phyloP scores from a whole-genome alignment of 2,329 filamentous ascomycete species.

The Xylariaceae sp. region DNA sequence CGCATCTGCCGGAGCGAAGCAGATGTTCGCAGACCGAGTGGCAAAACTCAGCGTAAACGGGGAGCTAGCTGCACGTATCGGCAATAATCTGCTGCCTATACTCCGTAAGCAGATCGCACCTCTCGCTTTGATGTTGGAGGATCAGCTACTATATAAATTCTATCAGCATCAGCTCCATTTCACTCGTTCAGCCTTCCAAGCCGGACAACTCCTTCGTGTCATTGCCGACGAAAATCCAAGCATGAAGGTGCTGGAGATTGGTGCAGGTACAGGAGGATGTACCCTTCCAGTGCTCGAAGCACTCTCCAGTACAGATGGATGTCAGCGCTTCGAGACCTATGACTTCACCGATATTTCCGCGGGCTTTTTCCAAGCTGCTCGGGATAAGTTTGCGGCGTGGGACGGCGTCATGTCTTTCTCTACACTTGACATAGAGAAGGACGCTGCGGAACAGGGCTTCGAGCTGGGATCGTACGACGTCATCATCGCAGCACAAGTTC shows the following conservation, averaged over 20 bases:
- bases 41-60: constrained; percentile 7
- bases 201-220: constrained; percentile 8
- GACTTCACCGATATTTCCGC: constrained; percentile 29
- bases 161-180: constrained; percentile 4
- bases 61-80: constrained; percentile 6
- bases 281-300: constrained; percentile 25
- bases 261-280: constrained; percentile 28
- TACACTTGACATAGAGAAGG: constrained; percentile 30
- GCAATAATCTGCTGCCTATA: constrained; percentile 8
- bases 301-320: constrained; percentile 15
- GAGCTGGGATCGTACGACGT: constrained; percentile 27
- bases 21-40: constrained; percentile 6
- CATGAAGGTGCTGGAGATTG: constrained; percentile 19
- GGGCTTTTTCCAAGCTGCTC: constrained; percentile 28
- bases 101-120: constrained; percentile 6
- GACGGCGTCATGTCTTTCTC: constrained; percentile 26
- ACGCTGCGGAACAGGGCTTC: constrained; percentile 32
- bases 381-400: constrained; percentile 23
- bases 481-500: constrained; percentile 29
- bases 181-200: neutral
- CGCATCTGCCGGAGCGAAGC: constrained; percentile 2
- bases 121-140: constrained; percentile 9
- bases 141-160: constrained; percentile 3
- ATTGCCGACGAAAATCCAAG: constrained; percentile 16
- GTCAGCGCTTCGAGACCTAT: constrained; percentile 21